Evolutionary conservation across 768 basidiomycete genomes (phyloP), one percentile per base, ranked within the genome.

Genomic region (Agaricus subrufescens): DNA sequence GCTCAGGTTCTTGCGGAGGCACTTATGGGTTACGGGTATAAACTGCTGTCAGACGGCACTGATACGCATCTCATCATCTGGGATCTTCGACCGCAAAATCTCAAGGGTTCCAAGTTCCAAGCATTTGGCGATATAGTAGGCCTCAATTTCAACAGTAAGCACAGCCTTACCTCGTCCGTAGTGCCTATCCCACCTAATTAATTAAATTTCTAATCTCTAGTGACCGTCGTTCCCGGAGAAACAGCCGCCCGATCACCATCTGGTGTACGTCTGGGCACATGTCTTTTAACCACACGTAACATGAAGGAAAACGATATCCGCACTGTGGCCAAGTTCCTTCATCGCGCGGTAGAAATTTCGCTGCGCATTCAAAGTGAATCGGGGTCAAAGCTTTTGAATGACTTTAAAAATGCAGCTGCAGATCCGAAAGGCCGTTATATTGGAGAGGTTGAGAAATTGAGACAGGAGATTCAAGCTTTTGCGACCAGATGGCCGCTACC

Each of bases 1-100:
- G 91, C 95, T 2, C 77, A 73, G 58, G 80, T 91, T 31, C 82
- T 99, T 56, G 92, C 85, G 27, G 71, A 76, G 14, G 75, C 81
- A 59, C 87, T 99, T 58, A 72, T 83, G 59, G 77, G 76, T 57
- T 79, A 90, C 67, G 91, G 91, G 40, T 99, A 98, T 83, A 93
- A 87, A 74, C 90, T 99, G 61, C 94, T 98, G 77, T 98, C 96
- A 10, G 86, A 82, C 56, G 97, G 97, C 57, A 95, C 94, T 15
- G 97, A 98, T 71, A 98, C 91, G 79, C 97, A 99, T 73, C 85
- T 98, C 61, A 86, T 98, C 47, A 87, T 99, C 50, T 98, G 95
- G 96, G 97, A 98, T 67, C 83, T 98, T 58, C 85, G 97, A 34
- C 97, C 97, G 30, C 80, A 96, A 60, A 89, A 91, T 47, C 75